phyloP scores from a whole-genome alignment of 2,329 filamentous ascomycete species.

The Lecanicillium sp. region DNA sequence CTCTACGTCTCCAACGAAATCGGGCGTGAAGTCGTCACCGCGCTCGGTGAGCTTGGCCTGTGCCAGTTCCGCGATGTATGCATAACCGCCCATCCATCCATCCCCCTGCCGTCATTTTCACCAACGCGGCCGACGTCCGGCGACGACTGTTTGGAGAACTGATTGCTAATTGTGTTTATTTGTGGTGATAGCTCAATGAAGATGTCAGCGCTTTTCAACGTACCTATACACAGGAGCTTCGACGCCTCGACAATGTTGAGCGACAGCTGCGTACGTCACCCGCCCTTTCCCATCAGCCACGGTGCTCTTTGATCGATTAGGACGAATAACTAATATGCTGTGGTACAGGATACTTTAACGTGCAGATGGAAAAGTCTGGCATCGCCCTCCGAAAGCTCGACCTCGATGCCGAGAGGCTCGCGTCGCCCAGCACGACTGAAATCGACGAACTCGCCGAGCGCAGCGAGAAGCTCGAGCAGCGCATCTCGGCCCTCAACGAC shows the following conservation, averaged over 20 bases:
- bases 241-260: slow-evolving; percentile 95
- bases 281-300: slow-evolving; percentile 1
- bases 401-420: slow-evolving; percentile 80
- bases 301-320: neutral
- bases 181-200: slow-evolving; percentile 66
- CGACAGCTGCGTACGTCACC: slow-evolving; percentile 77
- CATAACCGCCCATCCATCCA: slow-evolving; percentile 12
- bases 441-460: slow-evolving; percentile 94
- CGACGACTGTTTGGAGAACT: too few relatives aligned
- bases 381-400: slow-evolving; percentile 85
- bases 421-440: slow-evolving; percentile 82
- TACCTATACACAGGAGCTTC: slow-evolving; percentile 95
- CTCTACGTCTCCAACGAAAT: slow-evolving; percentile 99
- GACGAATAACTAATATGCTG: slow-evolving; percentile 8
- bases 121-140: too few relatives aligned
- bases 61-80: slow-evolving; percentile 97
- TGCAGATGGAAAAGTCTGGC: slow-evolving; percentile 88
- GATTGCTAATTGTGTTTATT: slow-evolving; percentile 9
- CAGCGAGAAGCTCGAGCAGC: slow-evolving; percentile 85
- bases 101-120: slow-evolving; percentile 11
- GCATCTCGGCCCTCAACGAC: slow-evolving; percentile 86
- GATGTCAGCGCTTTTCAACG: slow-evolving; percentile 92
- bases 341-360: slow-evolving; percentile 74
- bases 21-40: slow-evolving; percentile 92
- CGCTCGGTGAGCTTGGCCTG: slow-evolving; percentile 88